Conservation (phyloP, 495 filamentous ascomycete species). For the Endocarpon pusillum region DNA sequence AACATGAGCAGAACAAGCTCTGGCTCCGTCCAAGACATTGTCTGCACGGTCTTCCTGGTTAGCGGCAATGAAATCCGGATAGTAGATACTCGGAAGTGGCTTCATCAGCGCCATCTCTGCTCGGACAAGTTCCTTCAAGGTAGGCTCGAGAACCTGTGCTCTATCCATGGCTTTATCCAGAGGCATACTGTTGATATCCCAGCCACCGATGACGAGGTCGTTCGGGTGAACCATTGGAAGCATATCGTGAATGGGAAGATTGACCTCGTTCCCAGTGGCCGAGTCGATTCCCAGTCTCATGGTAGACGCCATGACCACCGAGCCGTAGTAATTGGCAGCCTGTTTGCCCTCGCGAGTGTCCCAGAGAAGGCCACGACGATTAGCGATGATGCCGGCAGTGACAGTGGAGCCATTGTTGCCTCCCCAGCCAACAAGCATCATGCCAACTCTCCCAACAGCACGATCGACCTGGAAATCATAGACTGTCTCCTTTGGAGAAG, state of each 20-base stretch:
- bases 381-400: constrained; percentile 93
- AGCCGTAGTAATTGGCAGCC: constrained; percentile 92
- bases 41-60: constrained; percentile 97
- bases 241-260: constrained; percentile 87
- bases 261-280: constrained; percentile 75
- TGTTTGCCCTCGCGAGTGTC: constrained; percentile 79
- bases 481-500: constrained; percentile 68
- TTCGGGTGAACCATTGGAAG: constrained; percentile 97
- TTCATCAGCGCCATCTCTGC: constrained; percentile 86
- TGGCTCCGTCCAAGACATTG: constrained; percentile 69
- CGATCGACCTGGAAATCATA: constrained; percentile 98
- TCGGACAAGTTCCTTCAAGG: constrained; percentile 70
- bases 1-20: constrained; percentile 72
- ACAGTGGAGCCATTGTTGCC: constrained; percentile 98
- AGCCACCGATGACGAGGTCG: constrained; percentile 86
- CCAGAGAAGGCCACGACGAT: constrained; percentile 73
- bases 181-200: constrained; percentile 88
- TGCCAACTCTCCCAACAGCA: constrained; percentile 78
- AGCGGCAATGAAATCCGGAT: constrained; percentile 96
- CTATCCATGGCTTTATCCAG: constrained; percentile 90
- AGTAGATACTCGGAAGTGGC: constrained; percentile 91
- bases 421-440: constrained; percentile 97
- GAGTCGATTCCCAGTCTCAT: constrained; percentile 86
- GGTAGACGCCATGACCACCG: constrained; percentile 88
- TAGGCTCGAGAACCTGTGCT: constrained; percentile 83